Percentiles rank a stretch among this genome's conserved stretches.
Conservation (phyloP, 352 stramenopile genomes). For the Globisporangium solare region DNA sequence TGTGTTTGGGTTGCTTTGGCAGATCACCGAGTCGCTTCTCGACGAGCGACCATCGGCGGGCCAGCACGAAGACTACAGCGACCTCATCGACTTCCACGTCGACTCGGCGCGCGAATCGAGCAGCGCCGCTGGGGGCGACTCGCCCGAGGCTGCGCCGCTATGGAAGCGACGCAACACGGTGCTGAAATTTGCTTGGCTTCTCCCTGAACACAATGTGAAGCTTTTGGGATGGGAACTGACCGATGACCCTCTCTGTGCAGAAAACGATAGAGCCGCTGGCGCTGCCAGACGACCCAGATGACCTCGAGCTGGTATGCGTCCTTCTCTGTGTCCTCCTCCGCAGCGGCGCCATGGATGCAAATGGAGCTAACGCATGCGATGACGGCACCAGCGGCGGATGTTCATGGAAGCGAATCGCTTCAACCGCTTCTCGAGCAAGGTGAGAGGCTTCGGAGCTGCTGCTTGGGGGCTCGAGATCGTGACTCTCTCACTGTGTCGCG, state of each 20-base stretch:
- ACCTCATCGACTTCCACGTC: constrained; percentile 67
- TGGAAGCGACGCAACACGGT: constrained; percentile 50
- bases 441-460: constrained; percentile 9
- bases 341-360: too few relatives aligned
- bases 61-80: constrained; percentile 47
- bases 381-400: constrained; percentile 51
- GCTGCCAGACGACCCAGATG: constrained; percentile 33
- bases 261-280: constrained; percentile 34
- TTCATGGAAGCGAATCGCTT: constrained; percentile 63
- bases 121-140: constrained; percentile 7
- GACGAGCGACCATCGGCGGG: constrained; percentile 36
- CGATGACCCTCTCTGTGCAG: constrained; percentile 9
- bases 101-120: constrained; percentile 48
- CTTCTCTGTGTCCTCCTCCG: not conserved
- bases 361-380: too few relatives aligned
- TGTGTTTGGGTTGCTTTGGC: not conserved
- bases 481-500: not conserved
- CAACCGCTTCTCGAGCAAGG: constrained; percentile 35
- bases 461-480: not conserved
- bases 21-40: constrained; percentile 72
- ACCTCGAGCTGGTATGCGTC: constrained; percentile 50
- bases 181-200: not conserved
- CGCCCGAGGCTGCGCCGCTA: constrained; percentile 21
- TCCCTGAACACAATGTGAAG: not conserved
- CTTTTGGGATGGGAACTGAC: too few relatives aligned